Evolutionary conservation across 192 early-diverging fungal genomes (phyloP).

Genomic region (Podila clonocystis): DNA sequence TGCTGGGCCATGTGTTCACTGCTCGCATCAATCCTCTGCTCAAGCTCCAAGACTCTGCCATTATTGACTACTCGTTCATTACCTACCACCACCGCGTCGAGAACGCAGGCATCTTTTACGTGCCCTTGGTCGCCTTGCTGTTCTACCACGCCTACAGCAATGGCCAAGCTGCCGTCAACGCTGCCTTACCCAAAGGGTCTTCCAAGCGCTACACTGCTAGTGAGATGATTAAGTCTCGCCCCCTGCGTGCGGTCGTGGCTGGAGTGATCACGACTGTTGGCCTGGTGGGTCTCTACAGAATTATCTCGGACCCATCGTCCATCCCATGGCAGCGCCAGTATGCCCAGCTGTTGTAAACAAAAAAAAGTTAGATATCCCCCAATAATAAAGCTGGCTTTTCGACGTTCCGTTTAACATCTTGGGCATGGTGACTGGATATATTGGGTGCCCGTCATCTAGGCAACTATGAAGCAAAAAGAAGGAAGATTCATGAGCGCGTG

Average conservation of each 20-base stretch:
- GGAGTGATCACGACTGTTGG: constrained; percentile 16
- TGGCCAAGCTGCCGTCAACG: constrained; percentile 21
- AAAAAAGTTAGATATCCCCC: too few relatives aligned
- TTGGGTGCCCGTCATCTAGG: too few relatives aligned
- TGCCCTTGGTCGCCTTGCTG: constrained; percentile 19
- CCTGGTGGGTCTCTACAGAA: constrained; percentile 23
- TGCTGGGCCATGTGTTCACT: constrained; percentile 25
- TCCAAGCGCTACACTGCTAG: background rate
- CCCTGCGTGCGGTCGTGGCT: background rate
- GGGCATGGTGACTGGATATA: too few relatives aligned
- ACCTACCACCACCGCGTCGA: constrained; percentile 18
- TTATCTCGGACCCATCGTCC: constrained; percentile 7
- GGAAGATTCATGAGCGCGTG: too few relatives aligned
- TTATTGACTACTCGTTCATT: constrained; percentile 37
- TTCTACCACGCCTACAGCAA: constrained; percentile 35
- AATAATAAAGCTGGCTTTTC: background rate
- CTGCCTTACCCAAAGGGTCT: constrained; percentile 13
- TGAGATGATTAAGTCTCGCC: constrained; percentile 17
- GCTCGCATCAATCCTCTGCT: constrained; percentile 15
- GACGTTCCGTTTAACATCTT: background rate
- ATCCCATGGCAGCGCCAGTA: background rate
- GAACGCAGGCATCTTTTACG: constrained; percentile 1
- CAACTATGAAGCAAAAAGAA: too few relatives aligned
- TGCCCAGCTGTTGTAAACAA: background rate
- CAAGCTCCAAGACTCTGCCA: constrained; percentile 28